Conservation (phyloP, 2,329 filamentous ascomycete genomes). For the Phialocephala sp. region DNA sequence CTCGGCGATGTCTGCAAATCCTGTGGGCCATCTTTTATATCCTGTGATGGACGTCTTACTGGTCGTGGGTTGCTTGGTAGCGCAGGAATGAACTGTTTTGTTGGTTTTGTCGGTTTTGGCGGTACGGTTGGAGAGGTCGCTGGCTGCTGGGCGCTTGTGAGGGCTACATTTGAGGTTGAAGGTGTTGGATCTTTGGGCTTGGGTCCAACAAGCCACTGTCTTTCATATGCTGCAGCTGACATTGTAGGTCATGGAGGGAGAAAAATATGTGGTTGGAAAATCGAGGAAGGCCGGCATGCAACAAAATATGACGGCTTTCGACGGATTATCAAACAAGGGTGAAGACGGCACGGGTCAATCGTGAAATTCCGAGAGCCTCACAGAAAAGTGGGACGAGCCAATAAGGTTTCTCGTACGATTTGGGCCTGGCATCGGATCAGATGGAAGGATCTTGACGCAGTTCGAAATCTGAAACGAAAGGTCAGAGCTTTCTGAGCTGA, state of each 20-base stretch:
- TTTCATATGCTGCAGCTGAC: not conserved
- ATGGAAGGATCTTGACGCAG: constrained; percentile 9
- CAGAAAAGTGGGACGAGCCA: not conserved
- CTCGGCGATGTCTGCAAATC: not conserved
- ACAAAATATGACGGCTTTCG: not conserved
- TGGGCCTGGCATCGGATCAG: constrained; percentile 2
- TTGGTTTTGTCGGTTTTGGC: not conserved
- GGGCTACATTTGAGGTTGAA: not conserved
- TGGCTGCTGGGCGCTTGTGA: not conserved
- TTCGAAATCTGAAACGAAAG: constrained; percentile 10
- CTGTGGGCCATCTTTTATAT: not conserved
- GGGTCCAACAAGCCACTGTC: not conserved
- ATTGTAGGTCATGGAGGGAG: constrained; percentile 1
- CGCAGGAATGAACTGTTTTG: not conserved
- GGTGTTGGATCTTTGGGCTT: not conserved
- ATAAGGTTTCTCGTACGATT: constrained; percentile 9
- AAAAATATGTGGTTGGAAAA: not conserved
- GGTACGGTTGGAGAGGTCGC: not conserved
- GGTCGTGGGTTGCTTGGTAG: constrained; percentile 2
- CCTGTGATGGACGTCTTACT: not conserved
- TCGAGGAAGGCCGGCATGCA: constrained; percentile 4
- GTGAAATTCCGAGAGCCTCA: constrained; percentile 4
- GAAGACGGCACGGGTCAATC: constrained; percentile 4
- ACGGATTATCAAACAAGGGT: constrained; percentile 3
- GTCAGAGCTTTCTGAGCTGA: constrained; percentile 16